phyloP scores from a whole-genome alignment of 1,139 yeast genomes.

The Zygoascus sp. region DNA sequence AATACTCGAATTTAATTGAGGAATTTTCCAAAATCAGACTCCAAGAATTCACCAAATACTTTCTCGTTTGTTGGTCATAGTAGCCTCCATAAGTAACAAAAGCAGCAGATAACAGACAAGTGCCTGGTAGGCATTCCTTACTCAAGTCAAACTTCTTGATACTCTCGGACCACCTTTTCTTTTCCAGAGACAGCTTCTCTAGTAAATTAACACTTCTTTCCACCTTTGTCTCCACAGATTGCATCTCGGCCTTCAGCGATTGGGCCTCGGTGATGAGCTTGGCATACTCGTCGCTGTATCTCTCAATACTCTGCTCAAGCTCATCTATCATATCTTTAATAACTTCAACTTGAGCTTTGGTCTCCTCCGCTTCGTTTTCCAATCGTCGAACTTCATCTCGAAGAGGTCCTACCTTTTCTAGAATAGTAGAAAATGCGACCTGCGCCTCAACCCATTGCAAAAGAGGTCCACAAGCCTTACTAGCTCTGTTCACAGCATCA shows the following conservation, averaged over 20 bases:
- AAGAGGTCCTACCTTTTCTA: constrained; percentile 72
- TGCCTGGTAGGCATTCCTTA: constrained; percentile 55
- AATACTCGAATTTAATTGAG: constrained; percentile 43
- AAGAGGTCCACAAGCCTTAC: constrained; percentile 94
- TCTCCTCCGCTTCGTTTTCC: constrained; percentile 57
- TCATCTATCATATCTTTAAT: constrained; percentile 79
- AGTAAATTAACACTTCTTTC: constrained; percentile 59
- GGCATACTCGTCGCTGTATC: constrained; percentile 66
- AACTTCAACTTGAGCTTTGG: constrained; percentile 59
- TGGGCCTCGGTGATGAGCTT: constrained; percentile 73
- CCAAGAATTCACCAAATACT: constrained; percentile 42
- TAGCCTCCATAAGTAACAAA: constrained; percentile 59
- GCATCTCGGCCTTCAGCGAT: constrained; percentile 66
- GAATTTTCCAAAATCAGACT: constrained; percentile 37
- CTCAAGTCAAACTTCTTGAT: constrained; percentile 48
- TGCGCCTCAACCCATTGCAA: constrained; percentile 90
- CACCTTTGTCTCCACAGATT: constrained; percentile 55
- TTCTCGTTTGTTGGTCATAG: constrained; percentile 52
- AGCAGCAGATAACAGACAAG: constrained; percentile 60
- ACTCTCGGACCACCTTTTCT: constrained; percentile 68
- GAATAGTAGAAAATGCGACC: constrained; percentile 60
- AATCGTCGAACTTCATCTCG: constrained; percentile 57
- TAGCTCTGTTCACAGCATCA: constrained; percentile 79
- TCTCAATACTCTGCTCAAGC: constrained; percentile 62
- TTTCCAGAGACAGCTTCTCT: constrained; percentile 61